Evolutionary conservation across 306 rosid genomes (phyloP), one percentile per base, ranked within the genome.

Genomic region (Malus fusca): DNA sequence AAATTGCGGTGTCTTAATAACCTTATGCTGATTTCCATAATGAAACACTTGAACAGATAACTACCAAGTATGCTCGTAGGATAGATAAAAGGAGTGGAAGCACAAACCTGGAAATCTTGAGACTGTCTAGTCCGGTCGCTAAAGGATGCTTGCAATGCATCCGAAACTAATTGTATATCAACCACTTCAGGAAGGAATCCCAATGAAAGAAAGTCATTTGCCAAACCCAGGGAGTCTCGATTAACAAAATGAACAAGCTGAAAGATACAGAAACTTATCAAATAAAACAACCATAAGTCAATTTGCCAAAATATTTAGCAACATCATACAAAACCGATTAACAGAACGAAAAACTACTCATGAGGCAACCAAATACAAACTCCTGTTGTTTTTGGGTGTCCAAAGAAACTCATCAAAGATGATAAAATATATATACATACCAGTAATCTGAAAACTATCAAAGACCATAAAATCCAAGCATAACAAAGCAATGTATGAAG

Each of bases 231-330:
- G 69, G 99, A 89, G 86, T 95, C 99, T 42, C 92, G 97, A 78
- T 95, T 95, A 85, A 92, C 97, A 71, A 85, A 95, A 92, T 95
- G 99, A 87, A 95, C 99, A 77, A 92, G 95, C 99, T 95, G 99
- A 85, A 84, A 90, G 84, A 77, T 55, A 81, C 77, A 75, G 75
- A 70, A 79, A 73, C 74, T 80, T 76, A 81, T 82, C 69, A 81
- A 59, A 48, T 66, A 72, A 63, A 62, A 62, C 40, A 48, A 43
- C 22, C 44, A 46, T 22, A 75, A 71, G 69, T 63, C 81, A 75
- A 23, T 77, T 35, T 63, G 30, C 11, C 73, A n/a, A 56, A 33
- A 72, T 30, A 23, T 66, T 66, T 71, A 51, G 79, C 46, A 77
- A 18, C 35, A 22, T 72, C 12, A 17, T 68, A 42, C 17, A 72